Base-by-base conservation (phyloP, 495 filamentous ascomycete species). In the Daldinia bambusicola region DNA sequence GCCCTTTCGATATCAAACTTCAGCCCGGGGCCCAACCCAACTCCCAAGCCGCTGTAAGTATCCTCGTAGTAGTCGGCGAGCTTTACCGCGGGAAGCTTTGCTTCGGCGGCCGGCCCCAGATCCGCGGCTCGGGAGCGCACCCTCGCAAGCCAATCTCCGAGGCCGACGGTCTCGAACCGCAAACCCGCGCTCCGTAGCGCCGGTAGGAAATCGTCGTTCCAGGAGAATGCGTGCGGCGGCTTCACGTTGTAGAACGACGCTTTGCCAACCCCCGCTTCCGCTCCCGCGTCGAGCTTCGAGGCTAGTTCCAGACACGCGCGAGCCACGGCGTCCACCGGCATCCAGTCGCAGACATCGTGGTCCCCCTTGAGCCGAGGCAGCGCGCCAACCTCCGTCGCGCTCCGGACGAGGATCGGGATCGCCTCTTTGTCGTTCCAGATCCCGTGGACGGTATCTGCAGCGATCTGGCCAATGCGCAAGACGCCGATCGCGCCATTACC, bases 391-490 rank as follows among this genome's bases (percentile, higher is more conserved):
- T 85, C 84, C 56, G 83, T 55, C 0, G 85, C 85, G 20, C 83
- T 86, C 20, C 84, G 80, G 6, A 91, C 78, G 55, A 91, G 85
- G 16, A 87, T 69, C 22, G 88, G 86, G 0, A 89, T 75, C 0
- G 84, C 85, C 63, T 91, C 89, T 2, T 76, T 83, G 51, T 85
- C 83, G 71, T 89, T 90, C 88, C 88, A 90, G 48, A 76, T 74
- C 14, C 87, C 88, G 59, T 76, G 74, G n/a, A 66, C 61, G 14
- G 75, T 78, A 55, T 88, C 87, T 2, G 86, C 88, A 2, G 80
- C 74, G 14, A 90, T 83, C 70, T 91, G 88, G 0, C 89, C 89
- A 10, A 90, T 86, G 2, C 88, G 81, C 6, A 90, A 78, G 2
- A 87, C 83, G 22, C 81, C 81, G 0, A 84, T 76, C 10, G 77